A percentile compares a stretch with the other conserved stretches of the same genome.
phyloP scores from a whole-genome alignment of 1,139 yeast species.

The Pichia norvegensis region DNA sequence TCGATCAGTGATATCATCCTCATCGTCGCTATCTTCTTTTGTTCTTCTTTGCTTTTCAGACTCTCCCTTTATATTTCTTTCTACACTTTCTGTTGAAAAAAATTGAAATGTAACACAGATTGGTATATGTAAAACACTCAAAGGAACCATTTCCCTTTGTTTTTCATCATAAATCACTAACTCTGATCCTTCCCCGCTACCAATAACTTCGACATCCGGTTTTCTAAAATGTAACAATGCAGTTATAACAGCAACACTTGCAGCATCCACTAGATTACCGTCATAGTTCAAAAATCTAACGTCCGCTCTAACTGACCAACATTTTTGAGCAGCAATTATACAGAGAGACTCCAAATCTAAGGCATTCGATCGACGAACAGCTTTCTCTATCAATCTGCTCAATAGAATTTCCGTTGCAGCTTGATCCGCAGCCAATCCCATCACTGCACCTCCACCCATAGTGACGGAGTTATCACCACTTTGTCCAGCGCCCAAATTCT shows the following conservation, averaged over 20 bases:
- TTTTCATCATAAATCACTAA: conserved; percentile 60
- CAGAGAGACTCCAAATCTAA: conserved; percentile 85
- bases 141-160: conserved; percentile 81
- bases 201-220: conserved; percentile 79
- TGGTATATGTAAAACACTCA: conserved; percentile 83
- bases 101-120: conserved; percentile 86
- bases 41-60: conserved; percentile 24
- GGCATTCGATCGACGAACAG: conserved; percentile 83
- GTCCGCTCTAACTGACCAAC: conserved; percentile 88
- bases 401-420: conserved; percentile 74
- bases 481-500: not conserved
- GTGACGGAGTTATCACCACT: conserved; percentile 4
- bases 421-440: conserved; percentile 28
- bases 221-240: conserved; percentile 75
- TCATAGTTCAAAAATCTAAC: conserved; percentile 82
- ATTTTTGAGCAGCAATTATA: conserved; percentile 82
- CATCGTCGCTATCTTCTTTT: conserved; percentile 6
- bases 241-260: conserved; percentile 84
- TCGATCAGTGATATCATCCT: conserved; percentile 6
- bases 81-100: conserved; percentile 58
- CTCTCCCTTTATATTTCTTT: conserved; percentile 63
- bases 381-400: conserved; percentile 79
- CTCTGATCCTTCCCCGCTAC: conserved; percentile 32
- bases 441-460: conserved; percentile 14
- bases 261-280: conserved; percentile 86